These are phyloP conservation scores for Helichrysum umbraculigerum DNA, from an alignment of 129 eudicot species.

Conservation along the genomic window DNA sequence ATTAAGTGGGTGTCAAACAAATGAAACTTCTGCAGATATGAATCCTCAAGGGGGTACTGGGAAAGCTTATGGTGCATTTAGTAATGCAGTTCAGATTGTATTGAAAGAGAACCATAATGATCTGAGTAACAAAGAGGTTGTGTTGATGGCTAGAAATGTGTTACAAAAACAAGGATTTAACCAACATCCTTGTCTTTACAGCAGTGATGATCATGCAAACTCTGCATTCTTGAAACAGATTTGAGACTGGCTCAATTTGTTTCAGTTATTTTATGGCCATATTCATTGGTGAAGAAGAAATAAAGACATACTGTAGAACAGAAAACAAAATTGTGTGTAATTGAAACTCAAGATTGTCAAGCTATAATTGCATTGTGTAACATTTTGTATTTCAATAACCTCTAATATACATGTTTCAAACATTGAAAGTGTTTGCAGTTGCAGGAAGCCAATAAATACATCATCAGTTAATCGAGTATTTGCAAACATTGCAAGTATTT, in stretches of 20 bases:
- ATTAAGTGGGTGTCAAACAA: constrained; percentile 84
- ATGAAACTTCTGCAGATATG: constrained; percentile 78
- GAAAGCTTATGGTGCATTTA: constrained; percentile 80
- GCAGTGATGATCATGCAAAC: constrained; percentile 78
- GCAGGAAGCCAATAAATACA: background rate
- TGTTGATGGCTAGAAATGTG: constrained; percentile 57
- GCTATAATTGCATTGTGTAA: background rate
- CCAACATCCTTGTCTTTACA: constrained; percentile 89
- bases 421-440: background rate
- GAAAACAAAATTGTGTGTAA: too few species aligned
- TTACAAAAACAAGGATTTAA: constrained; percentile 46
- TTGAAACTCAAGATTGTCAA: background rate
- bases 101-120: constrained; percentile 38
- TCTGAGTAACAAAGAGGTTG: constrained; percentile 59
- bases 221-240: constrained; percentile 44
- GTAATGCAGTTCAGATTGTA: constrained; percentile 66
- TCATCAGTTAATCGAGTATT: too few species aligned
- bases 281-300: background rate
- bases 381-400: background rate
- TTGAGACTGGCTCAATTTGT: background rate
- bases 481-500: background rate
- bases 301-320: background rate
- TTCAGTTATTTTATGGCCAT: background rate
- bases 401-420: too few species aligned
- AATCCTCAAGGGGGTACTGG: constrained; percentile 32